Base-by-base conservation (phyloP, 139 green algal species). In the Coelastrella sp. region DNA sequence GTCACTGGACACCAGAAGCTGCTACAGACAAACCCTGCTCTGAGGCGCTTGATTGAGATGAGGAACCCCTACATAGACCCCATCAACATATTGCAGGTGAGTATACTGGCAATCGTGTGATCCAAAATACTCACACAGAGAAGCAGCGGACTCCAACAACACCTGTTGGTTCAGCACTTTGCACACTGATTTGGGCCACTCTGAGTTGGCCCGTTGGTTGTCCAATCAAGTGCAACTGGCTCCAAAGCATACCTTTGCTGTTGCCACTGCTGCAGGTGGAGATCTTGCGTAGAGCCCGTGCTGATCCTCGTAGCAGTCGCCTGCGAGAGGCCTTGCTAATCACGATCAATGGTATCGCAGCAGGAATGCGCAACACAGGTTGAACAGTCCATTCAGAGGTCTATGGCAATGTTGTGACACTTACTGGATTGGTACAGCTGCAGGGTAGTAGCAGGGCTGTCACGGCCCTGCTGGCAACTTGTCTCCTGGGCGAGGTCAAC, bases 351-450 rank as follows among this genome's bases (percentile, higher is more conserved):
- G 96, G 97, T 59, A 98, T 99, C 69, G 96, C 97, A 7, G 94
- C 97, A 19, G 97, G 96, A 83, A 98, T 99, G 97, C 93, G 97
- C 53, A 99, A 99, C 92, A 99, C 97, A 6, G 97, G 97, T 0
- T 99, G 59, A 84, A n/a, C n/a, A n/a, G n/a, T n/a, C n/a, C n/a
- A n/a, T n/a, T n/a, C n/a, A n/a, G n/a, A n/a, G n/a, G n/a, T n/a
- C n/a, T n/a, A n/a, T n/a, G n/a, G n/a, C n/a, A n/a, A n/a, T n/a
- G n/a, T n/a, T n/a, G n/a, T n/a, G n/a, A n/a, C n/a, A n/a, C n/a
- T n/a, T n/a, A n/a, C n/a, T n/a, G n/a, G n/a, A n/a, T n/a, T n/a
- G n/a, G n/a, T 53, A 8, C 48, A 57, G 48, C 17, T 23, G 13
- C 48, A 57, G 13, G 17, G 2, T 57, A 23, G 48, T 57, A 23